A percentile compares a stretch with the other conserved stretches of the same genome.
phyloP scores from a whole-genome alignment of 2,329 filamentous ascomycete genomes.

The Paecilomyces variotii region DNA sequence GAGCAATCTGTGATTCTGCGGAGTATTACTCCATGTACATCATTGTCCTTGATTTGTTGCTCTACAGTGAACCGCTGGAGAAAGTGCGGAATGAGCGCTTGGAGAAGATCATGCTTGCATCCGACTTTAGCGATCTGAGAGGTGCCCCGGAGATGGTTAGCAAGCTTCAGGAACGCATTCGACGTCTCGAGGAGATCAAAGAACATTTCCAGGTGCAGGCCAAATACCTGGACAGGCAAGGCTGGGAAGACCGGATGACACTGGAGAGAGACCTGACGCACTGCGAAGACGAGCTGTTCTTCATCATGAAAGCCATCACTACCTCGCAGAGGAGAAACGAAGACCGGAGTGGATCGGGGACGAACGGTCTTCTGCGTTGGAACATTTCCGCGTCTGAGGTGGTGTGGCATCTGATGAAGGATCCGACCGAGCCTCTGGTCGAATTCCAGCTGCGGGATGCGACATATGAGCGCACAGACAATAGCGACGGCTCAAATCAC shows the following conservation, averaged over 20 bases:
- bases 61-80: constrained; percentile 93
- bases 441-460: constrained; percentile 89
- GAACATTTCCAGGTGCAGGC: constrained; percentile 90
- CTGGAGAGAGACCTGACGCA: constrained; percentile 81
- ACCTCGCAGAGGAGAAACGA: constrained; percentile 82
- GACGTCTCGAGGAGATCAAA: constrained; percentile 93
- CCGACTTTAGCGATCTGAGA: constrained; percentile 93
- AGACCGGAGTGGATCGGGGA: constrained; percentile 59
- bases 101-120: constrained; percentile 98
- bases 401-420: constrained; percentile 91
- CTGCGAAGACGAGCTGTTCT: constrained; percentile 96
- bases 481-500: constrained; percentile 91
- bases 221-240: constrained; percentile 74
- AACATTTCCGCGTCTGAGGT: constrained; percentile 92
- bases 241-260: constrained; percentile 84
- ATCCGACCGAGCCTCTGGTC: constrained; percentile 77
- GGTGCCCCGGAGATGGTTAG: constrained; percentile 91
- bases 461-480: constrained; percentile 90
- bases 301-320: constrained; percentile 99
- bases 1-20: constrained; percentile 91
- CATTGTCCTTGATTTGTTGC: constrained; percentile 87
- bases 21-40: constrained; percentile 99
- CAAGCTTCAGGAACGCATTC: constrained; percentile 82
- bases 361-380: constrained; percentile 77
- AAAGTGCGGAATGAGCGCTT: constrained; percentile 93